Evolutionary conservation across 2,329 filamentous ascomycete genomes (phyloP), one percentile per base, ranked within the genome.

Genomic region (Diaporthe citriasiana): DNA sequence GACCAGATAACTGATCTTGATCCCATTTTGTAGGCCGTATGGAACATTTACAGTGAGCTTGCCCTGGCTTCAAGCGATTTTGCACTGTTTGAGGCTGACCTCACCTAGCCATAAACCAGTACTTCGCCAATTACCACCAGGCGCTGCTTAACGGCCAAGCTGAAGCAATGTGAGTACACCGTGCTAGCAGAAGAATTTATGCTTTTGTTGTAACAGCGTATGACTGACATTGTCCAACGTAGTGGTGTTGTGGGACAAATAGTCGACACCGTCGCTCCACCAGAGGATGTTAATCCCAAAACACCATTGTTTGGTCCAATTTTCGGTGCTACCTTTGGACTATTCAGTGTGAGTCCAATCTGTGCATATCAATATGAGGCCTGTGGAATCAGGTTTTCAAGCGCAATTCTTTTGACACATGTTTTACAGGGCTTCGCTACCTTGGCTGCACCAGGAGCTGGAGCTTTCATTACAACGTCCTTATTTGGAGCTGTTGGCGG

Each of bases 261-360:
- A 4, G 33, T 66, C 38, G 30, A 66, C 3, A 38, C 30, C 4
- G 63, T 66, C 35, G 45, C 63, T 7, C 63, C 63, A 4, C 63
- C 63, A 1, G 45, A 66, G 45, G 30, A 51, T 13, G 30, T 51
- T 1, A 66, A 66, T 12, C 30, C 63, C 13, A 51, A 51, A 19
- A 66, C 63, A 7, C 63, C 63, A 12, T n/a, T 66, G 3, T 66
- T 66, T 66, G 63, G 63, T 66, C 63, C 63, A 15, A 66, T 66
- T 17, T 66, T 66, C 6, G 63, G 63, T 40, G 63, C 45, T 1
- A 66, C 63, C 12, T 66, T 66, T 38, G 63, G 63, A 2, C 19
- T 33, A 4, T 51, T 66, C 30, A 27, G 63, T n/a, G 63, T 66
- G 63, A 51, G 63, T 66, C 7, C 45, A 38, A 51, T 4, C 15